Evolutionary conservation across 1,139 yeast genomes (phyloP).

Genomic region (Debaryomyces udenii): DNA sequence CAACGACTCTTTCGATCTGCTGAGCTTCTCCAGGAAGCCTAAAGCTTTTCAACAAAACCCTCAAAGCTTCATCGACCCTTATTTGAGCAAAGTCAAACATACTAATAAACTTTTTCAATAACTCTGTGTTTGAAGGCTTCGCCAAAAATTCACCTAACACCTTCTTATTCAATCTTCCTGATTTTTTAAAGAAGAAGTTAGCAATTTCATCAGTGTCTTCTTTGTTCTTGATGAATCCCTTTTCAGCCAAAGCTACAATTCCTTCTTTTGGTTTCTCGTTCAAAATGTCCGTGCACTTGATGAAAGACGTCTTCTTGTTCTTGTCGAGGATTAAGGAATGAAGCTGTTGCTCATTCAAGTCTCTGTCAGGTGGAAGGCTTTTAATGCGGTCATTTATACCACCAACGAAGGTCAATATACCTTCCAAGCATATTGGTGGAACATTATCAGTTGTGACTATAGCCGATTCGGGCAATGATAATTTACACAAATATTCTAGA

Average conservation of each 20-base stretch:
- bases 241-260: conserved; percentile 58
- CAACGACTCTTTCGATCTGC: conserved; percentile 90
- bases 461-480: conserved; percentile 83
- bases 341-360: conserved; percentile 19
- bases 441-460: conserved; percentile 77
- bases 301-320: conserved; percentile 70
- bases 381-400: conserved; percentile 65
- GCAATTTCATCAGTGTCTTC: conserved; percentile 67
- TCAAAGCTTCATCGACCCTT: conserved; percentile 90
- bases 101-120: conserved; percentile 66
- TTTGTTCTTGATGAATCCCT: conserved; percentile 63
- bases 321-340: conserved; percentile 47
- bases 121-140: conserved; percentile 64
- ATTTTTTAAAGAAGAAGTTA: conserved; percentile 71
- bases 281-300: conserved; percentile 71
- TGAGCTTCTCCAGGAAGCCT: conserved; percentile 97
- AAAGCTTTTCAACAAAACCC: conserved; percentile 79
- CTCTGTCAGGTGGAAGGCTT: conserved; percentile 20
- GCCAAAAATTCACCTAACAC: conserved; percentile 85
- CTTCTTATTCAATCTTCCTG: conserved; percentile 83
- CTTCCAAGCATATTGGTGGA: conserved; percentile 93
- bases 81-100: conserved; percentile 74
- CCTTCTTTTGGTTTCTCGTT: conserved; percentile 82
- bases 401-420: conserved; percentile 70
- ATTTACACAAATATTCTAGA: conserved; percentile 69